Percentiles rank a stretch among this genome's conserved stretches.
These are phyloP conservation scores for Fraxinus sp. DNA, from an alignment of 305 asterid species.

Conservation along the genomic window DNA sequence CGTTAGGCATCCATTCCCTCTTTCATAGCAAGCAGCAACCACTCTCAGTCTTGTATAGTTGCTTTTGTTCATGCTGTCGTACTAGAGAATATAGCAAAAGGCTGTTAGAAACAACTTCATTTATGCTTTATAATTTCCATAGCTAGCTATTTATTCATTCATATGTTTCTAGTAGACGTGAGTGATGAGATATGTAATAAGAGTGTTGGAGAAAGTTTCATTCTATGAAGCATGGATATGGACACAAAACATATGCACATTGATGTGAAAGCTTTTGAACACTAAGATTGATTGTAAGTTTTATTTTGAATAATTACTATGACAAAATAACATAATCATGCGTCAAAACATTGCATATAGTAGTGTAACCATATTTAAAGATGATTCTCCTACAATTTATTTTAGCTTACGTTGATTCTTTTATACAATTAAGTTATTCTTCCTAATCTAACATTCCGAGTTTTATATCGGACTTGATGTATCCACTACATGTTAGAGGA, in stretches of 20 bases:
- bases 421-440: not conserved
- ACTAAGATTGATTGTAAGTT: not conserved
- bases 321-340: not conserved
- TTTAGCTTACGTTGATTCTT: not conserved
- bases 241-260: not conserved
- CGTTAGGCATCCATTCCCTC: not conserved
- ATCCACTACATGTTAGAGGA: not conserved
- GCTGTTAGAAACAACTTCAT: not conserved
- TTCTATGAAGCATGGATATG: not conserved
- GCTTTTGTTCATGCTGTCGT: not conserved
- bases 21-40: not conserved
- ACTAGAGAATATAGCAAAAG: not conserved
- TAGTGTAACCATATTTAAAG: not conserved
- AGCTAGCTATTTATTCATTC: not conserved
- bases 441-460: not conserved
- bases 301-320: not conserved
- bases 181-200: not conserved
- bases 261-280: not conserved
- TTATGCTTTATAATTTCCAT: not conserved
- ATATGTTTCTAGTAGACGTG: not conserved
- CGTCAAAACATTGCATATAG: not conserved
- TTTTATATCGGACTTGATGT: not conserved
- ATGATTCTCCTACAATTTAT: not conserved
- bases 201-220: not conserved
- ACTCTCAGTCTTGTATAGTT: not conserved